phyloP scores from a whole-genome alignment of 768 basidiomycete genomes.

The Tylopilus cervinicoccineus region DNA sequence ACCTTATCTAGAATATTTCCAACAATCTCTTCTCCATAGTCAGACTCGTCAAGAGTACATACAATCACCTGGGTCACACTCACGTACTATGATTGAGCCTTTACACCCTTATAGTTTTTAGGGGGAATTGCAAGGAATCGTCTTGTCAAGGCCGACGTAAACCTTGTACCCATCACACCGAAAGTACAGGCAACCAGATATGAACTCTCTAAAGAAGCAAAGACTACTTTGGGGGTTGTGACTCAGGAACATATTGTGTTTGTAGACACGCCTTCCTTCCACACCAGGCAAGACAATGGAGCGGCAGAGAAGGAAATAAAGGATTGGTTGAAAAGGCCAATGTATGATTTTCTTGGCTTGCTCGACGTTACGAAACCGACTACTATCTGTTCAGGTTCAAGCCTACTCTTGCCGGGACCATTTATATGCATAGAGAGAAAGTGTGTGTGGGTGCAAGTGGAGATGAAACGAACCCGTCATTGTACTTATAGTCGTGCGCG shows the following conservation, averaged over 20 bases:
- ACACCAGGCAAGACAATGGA: neutral
- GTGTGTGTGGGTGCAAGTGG: too few species aligned
- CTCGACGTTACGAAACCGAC: neutral
- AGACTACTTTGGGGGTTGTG: neutral
- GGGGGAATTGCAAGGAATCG: neutral
- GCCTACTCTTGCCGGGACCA: slow-evolving; percentile 6
- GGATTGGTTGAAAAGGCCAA: slow-evolving; percentile 7
- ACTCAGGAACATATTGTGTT: slow-evolving; percentile 12
- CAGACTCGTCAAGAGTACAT: too few species aligned
- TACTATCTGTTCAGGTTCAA: slow-evolving; percentile 1
- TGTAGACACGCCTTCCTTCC: slow-evolving; percentile 23
- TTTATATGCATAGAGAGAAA: slow-evolving; percentile 16
- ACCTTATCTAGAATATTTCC: too few species aligned
- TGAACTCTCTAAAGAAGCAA: neutral
- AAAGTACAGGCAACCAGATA: slow-evolving; percentile 12
- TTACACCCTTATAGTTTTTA: slow-evolving; percentile 7
- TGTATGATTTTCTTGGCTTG: neutral
- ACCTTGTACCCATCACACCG: neutral
- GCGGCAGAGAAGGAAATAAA: neutral
- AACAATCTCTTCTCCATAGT: too few species aligned
- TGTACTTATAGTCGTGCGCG: too few species aligned
- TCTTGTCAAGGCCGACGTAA: neutral
- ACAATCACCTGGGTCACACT: too few species aligned
- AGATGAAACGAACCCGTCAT: too few species aligned
- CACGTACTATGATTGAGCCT: neutral